Conservation (phyloP, 2,329 filamentous ascomycete species). For the Didymella lethalis region DNA sequence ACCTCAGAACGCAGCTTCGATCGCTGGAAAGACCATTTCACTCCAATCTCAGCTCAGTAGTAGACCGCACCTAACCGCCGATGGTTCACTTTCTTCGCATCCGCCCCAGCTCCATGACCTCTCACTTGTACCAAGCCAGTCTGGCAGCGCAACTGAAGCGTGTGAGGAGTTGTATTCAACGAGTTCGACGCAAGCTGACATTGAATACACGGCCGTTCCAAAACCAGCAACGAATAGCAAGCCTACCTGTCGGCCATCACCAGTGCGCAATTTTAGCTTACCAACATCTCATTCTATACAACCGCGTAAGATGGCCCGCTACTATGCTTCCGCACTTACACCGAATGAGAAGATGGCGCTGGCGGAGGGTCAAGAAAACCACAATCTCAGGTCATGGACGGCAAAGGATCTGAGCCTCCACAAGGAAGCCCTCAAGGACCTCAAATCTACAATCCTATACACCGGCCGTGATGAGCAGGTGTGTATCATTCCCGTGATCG, state of each 20-base stretch:
- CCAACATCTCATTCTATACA: neutral
- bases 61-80: neutral
- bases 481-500: slow-evolving; percentile 21
- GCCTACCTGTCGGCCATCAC: neutral
- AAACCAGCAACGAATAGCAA: neutral
- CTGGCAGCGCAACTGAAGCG: neutral
- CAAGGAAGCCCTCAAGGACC: slow-evolving; percentile 20
- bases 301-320: slow-evolving; percentile 19
- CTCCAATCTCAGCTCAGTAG: neutral
- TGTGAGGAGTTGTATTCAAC: neutral
- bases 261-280: neutral
- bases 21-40: slow-evolving; percentile 2
- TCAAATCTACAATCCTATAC: slow-evolving; percentile 20
- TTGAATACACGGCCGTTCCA: neutral
- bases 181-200: neutral
- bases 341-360: slow-evolving; percentile 29
- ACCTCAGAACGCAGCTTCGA: too few species aligned
- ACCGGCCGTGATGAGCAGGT: slow-evolving; percentile 25
- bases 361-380: slow-evolving; percentile 26
- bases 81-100: neutral
- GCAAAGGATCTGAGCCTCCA: slow-evolving; percentile 17
- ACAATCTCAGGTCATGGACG: slow-evolving; percentile 32
- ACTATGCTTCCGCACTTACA: slow-evolving; percentile 33
- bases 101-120: neutral
- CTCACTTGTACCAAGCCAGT: neutral